Evolutionary conservation across 208 protist genomes (phyloP).

Genomic region (Acanthamoeba divionensis): DNA sequence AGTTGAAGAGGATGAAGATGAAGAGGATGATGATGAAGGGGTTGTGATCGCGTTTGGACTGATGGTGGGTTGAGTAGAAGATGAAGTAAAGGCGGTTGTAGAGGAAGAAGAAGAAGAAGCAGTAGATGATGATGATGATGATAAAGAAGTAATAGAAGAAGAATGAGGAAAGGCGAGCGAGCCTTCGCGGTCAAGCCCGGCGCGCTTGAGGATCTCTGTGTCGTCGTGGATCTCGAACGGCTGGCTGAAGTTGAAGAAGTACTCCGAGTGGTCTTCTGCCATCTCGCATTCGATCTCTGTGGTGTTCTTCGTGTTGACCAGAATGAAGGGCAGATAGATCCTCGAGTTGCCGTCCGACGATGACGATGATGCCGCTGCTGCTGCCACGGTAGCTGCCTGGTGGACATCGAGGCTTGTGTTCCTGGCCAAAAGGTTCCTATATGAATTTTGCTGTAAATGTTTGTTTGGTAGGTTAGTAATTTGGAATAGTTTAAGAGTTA

Average conservation of each 20-base stretch:
- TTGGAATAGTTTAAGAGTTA: no score
- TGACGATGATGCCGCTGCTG: background rate
- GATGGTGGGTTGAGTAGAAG: no score
- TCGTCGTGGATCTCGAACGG: constrained; percentile 86
- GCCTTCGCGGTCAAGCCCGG: background rate
- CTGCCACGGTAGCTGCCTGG: background rate
- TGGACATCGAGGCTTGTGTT: constrained; percentile 39
- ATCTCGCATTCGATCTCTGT: constrained; percentile 84
- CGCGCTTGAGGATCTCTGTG: constrained; percentile 69
- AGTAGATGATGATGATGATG: no score
- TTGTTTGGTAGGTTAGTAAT: background rate
- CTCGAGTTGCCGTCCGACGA: background rate
- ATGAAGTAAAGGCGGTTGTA: no score
- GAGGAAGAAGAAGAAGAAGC: no score
- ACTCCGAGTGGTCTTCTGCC: constrained; percentile 71
- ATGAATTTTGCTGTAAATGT: background rate
- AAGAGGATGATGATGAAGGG: no score
- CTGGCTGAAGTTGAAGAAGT: constrained; percentile 81
- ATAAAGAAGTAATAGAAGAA: no score
- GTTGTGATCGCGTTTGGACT: no score
- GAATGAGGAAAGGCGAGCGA: background rate
- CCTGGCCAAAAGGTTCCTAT: constrained; percentile 54
- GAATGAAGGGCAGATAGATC: constrained; percentile 80
- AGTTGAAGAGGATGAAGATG: no score
- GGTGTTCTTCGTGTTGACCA: constrained; percentile 77